Evolutionary conservation across 768 basidiomycete species (phyloP).

Genomic region (Lanmaoa rubissima): DNA sequence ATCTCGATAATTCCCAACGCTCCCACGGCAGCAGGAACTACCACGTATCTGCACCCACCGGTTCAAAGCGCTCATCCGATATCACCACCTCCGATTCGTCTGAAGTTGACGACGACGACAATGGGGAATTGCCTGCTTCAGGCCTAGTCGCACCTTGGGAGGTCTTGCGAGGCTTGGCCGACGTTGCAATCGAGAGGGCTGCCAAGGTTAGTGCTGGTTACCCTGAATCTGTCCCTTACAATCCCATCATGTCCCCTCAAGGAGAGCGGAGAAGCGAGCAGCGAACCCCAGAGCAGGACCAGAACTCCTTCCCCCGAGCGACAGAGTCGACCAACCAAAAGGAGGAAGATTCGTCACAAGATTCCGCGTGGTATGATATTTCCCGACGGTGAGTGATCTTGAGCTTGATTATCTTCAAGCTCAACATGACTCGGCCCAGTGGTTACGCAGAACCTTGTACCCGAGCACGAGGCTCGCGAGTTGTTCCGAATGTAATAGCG

Average conservation of each 20-base stretch:
- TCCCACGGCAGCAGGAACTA: slow-evolving; percentile 33
- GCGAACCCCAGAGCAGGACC: slow-evolving; percentile 73
- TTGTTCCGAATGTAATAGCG: slow-evolving; percentile 71
- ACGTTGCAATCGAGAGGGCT: slow-evolving; percentile 77
- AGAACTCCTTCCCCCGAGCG: slow-evolving; percentile 72
- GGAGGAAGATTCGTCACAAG: slow-evolving; percentile 68
- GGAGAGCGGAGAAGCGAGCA: slow-evolving; percentile 72
- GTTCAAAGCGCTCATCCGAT: slow-evolving; percentile 65
- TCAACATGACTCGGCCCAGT: slow-evolving; percentile 42
- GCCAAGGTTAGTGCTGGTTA: slow-evolving; percentile 53
- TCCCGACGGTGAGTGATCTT: slow-evolving; percentile 61
- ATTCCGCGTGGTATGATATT: slow-evolving; percentile 57
- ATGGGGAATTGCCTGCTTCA: slow-evolving; percentile 73
- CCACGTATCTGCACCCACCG: slow-evolving; percentile 31
- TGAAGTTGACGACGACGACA: slow-evolving; percentile 81
- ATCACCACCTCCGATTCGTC: slow-evolving; percentile 79
- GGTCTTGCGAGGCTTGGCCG: slow-evolving; percentile 75
- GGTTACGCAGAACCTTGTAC: slow-evolving; percentile 78
- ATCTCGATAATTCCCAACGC: slow-evolving; percentile 41
- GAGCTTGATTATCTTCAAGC: background rate
- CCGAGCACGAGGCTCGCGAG: slow-evolving; percentile 81
- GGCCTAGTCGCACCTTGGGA: slow-evolving; percentile 88
- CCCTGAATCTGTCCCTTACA: background rate
- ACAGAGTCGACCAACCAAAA: slow-evolving; percentile 66
- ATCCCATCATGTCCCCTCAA: slow-evolving; percentile 29